These are phyloP conservation scores for Pestalotiopsis sp. DNA, from an alignment of 2,329 filamentous ascomycete genomes.

Conservation along the genomic window DNA sequence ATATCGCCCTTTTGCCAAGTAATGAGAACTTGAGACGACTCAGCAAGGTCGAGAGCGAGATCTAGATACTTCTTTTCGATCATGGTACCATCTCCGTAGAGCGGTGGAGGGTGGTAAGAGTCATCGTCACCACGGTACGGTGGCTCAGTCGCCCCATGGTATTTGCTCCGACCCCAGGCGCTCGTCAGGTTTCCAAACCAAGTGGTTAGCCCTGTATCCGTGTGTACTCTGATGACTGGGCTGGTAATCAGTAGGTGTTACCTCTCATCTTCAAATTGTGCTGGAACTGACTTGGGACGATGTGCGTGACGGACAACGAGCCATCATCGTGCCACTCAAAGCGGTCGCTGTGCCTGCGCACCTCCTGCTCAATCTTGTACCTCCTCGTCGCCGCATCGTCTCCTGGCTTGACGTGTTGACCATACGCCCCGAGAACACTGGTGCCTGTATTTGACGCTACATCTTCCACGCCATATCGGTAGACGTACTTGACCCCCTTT, in stretches of 20 bases:
- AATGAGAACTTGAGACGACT: slow-evolving; percentile 27
- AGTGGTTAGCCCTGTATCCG: slow-evolving; percentile 26
- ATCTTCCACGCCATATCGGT: slow-evolving; percentile 28
- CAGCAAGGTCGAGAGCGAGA: slow-evolving; percentile 29
- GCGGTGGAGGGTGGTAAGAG: slow-evolving; percentile 36
- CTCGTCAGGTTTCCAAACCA: slow-evolving; percentile 39
- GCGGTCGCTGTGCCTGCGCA: slow-evolving; percentile 33
- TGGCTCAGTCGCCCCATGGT: slow-evolving; percentile 33
- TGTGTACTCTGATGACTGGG: slow-evolving; percentile 30
- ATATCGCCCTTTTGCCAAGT: slow-evolving; percentile 33
- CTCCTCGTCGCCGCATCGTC: slow-evolving; percentile 26
- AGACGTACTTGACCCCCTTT: slow-evolving; percentile 34
- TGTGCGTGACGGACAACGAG: slow-evolving; percentile 35
- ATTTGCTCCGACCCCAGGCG: slow-evolving; percentile 34
- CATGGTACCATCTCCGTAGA: slow-evolving; percentile 30
- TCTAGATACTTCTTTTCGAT: slow-evolving; percentile 33
- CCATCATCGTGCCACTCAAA: slow-evolving; percentile 38
- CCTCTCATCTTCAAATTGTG: not conserved
- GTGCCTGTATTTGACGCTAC: slow-evolving; percentile 34
- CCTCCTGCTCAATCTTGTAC: slow-evolving; percentile 33
- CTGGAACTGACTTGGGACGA: slow-evolving; percentile 27
- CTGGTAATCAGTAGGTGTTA: not conserved
- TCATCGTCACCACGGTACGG: slow-evolving; percentile 34
- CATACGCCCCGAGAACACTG: slow-evolving; percentile 33
- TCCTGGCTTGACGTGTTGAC: slow-evolving; percentile 26